Conservation (phyloP, 1,284 basidiomycete species). For the Chiua sp. region DNA sequence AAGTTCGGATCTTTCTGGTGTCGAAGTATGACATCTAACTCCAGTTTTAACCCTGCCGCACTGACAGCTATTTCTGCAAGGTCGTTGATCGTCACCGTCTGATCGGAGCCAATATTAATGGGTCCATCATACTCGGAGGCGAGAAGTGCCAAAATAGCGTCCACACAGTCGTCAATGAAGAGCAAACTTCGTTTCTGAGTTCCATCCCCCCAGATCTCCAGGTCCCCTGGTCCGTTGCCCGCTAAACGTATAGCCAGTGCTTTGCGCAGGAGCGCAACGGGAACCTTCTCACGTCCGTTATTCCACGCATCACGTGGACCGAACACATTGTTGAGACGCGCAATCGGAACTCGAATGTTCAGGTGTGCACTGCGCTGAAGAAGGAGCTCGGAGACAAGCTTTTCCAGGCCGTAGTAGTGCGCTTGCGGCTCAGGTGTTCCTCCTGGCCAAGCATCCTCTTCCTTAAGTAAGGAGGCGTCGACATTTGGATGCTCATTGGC, state of each 20-base stretch:
- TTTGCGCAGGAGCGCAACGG: constrained; percentile 62
- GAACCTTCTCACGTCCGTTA: constrained; percentile 62
- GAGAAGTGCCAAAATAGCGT: constrained; percentile 51
- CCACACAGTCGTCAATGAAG: constrained; percentile 58
- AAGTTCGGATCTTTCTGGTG: constrained; percentile 38
- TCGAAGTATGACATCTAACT: constrained; percentile 33
- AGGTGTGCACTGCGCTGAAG: constrained; percentile 38
- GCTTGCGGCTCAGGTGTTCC: constrained; percentile 53
- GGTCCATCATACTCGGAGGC: constrained; percentile 40
- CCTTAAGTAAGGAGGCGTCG: constrained; percentile 49
- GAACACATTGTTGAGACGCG: constrained; percentile 64
- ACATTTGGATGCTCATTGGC: constrained; percentile 38
- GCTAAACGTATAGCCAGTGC: constrained; percentile 43
- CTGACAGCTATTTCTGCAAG: constrained; percentile 49
- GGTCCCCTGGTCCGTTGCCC: constrained; percentile 10
- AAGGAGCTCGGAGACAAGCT: constrained; percentile 56
- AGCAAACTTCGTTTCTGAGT: constrained; percentile 58
- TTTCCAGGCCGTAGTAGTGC: constrained; percentile 60
- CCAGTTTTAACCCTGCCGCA: constrained; percentile 37
- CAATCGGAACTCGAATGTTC: constrained; percentile 49
- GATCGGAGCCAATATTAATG: constrained; percentile 60
- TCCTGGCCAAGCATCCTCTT: constrained; percentile 47
- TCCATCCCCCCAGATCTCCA: constrained; percentile 66
- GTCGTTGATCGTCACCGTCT: constrained; percentile 46
- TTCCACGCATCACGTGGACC: constrained; percentile 59